Evolutionary conservation across 352 stramenopile species (phyloP).

Genomic region (Phytophthora cactorum): DNA sequence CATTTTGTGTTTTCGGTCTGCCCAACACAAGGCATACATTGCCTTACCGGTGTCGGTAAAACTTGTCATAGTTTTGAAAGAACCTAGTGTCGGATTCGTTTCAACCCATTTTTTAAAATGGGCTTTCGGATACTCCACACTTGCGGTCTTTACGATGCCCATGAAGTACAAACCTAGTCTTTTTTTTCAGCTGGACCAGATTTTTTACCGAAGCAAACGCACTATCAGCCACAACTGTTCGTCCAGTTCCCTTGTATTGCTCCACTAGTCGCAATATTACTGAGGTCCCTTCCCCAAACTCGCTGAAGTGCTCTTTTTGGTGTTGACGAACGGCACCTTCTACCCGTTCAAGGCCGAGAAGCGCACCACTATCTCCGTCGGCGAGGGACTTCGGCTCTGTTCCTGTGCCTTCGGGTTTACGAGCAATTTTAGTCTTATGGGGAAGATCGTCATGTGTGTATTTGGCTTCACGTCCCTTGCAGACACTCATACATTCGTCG

Average conservation of each 20-base stretch:
- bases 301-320: neutral
- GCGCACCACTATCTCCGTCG: constrained; percentile 3
- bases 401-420: neutral
- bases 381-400: constrained; percentile 4
- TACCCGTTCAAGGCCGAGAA: constrained; percentile 3
- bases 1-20: constrained; percentile 3
- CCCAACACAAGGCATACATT: neutral
- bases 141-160: constrained; percentile 5
- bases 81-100: neutral
- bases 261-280: neutral
- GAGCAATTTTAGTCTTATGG: constrained; percentile 3
- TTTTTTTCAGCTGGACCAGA: neutral
- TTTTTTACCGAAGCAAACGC: neutral
- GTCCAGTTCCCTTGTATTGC: neutral
- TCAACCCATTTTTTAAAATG: neutral
- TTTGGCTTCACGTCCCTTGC: constrained; percentile 6
- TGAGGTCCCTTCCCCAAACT: constrained; percentile 4
- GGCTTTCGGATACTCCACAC: neutral
- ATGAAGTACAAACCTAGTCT: neutral
- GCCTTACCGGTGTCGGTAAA: neutral
- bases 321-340: neutral
- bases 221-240: neutral
- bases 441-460: neutral
- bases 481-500: constrained; percentile 10
- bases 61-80: neutral